Evolutionary conservation across 805 yeast genomes (phyloP), one percentile per base, ranked within the genome.

Genomic region (Lachancea thermotolerans): DNA sequence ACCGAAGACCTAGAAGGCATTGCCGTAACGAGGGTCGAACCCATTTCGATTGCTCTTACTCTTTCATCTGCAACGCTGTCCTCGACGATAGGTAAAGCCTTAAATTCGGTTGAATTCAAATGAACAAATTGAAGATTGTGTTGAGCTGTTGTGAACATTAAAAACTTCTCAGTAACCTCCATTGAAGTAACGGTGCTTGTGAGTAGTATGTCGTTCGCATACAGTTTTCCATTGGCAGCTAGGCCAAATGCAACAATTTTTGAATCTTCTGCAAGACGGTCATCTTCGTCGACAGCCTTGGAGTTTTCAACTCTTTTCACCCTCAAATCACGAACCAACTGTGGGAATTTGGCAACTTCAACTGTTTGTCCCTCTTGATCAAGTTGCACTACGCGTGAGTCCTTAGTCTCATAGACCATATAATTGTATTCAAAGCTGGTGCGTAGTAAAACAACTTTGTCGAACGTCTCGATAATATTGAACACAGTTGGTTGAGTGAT

Each of bases 141-240:
- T 51, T 86, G 93, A 6, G 93, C 95, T 2, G 96, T 90, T 0
- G 99, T 93, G 60, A 85, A 84, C 27, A 86, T 63, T 11, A 91
- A 67, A 57, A 85, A 82, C 7, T 80, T 72, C 35, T 82, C 89
- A 0, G 95, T 80, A 10, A 84, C 66, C 45, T 77, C 73, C 46
- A 91, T 64, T 0, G 98, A 90, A 0, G 98, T 90, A 11, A 87
- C 90, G 11, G 91, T 88, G 3, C 78, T 70, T 1, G 85, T 73
- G 11, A 89, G 60, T 48, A 76, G 79, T 12, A 70, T 67, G 0
- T 73, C 73, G 52, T 82, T 79, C 3, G 80, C 81, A 60, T 70
- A 87, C 11, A 93, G 66, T 56, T 83, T 84, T 45, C 97, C 97
- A 50, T 73, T 78, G 4, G 75, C 66, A 0, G 95, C 75, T 27